Conservation (phyloP, 192 early-diverging fungal species). For the Coemansia sp. region DNA sequence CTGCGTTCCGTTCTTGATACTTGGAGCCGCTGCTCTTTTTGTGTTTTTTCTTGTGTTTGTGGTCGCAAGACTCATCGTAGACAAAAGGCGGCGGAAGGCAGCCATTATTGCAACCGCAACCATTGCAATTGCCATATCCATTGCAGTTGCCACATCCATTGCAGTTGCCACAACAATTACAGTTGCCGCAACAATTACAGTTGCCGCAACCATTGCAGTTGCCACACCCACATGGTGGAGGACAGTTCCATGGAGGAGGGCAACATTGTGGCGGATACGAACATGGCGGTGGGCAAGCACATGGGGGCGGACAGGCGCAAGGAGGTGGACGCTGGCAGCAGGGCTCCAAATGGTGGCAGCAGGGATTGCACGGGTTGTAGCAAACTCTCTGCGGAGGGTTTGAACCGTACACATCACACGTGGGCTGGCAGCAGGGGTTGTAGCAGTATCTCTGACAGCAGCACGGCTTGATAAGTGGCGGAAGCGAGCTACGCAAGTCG, state of each 20-base stretch:
- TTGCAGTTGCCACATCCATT: not conserved
- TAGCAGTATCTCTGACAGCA: conserved; percentile 33
- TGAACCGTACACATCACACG: conserved; percentile 11
- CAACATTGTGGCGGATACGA: conserved; percentile 14
- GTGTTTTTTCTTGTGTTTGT: conserved; percentile 3
- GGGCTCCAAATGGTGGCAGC: conserved; percentile 17
- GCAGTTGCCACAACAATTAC: not conserved
- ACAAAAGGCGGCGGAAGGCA: conserved; percentile 28
- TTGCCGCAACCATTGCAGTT: conserved; percentile 1
- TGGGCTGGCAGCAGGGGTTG: conserved; percentile 28
- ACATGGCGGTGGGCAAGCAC: conserved; percentile 11
- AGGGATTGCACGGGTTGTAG: conserved; percentile 4
- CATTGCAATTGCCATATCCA: not conserved
- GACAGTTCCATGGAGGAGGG: conserved; percentile 4
- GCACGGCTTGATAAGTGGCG: conserved; percentile 9
- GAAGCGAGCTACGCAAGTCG: conserved; percentile 8
- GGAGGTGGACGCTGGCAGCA: conserved; percentile 29
- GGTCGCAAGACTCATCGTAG: conserved; percentile 22
- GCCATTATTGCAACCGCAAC: conserved; percentile 2
- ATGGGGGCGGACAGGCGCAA: conserved; percentile 18
- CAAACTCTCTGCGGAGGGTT: conserved; percentile 18
- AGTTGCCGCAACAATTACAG: conserved; percentile 1
- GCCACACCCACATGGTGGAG: not conserved
- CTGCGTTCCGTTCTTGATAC: not conserved
- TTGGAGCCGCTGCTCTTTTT: conserved; percentile 2